A percentile compares a stretch with the other conserved stretches of the same genome.
Evolutionary conservation across 768 basidiomycete genomes (phyloP).

Genomic region (Neoboletus subvelutipes): DNA sequence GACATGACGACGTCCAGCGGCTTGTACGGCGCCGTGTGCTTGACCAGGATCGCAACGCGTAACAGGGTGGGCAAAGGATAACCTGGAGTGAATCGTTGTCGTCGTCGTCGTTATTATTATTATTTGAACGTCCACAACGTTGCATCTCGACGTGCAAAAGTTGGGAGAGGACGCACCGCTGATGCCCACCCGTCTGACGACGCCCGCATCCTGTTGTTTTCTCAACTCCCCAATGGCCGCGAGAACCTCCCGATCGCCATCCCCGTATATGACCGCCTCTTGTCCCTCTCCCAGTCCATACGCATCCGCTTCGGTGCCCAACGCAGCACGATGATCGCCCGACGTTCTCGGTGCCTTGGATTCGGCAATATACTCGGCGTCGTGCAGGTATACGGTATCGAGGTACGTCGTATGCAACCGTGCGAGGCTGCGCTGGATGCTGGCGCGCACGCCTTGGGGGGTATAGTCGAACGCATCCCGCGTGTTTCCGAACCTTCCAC

Average conservation of each 20-base stretch:
- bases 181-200: slow-evolving; percentile 74
- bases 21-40: slow-evolving; percentile 60
- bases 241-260: slow-evolving; percentile 72
- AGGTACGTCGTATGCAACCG: slow-evolving; percentile 76
- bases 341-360: slow-evolving; percentile 45
- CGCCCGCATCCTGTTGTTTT: slow-evolving; percentile 68
- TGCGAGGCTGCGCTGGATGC: slow-evolving; percentile 62
- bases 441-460: slow-evolving; percentile 60
- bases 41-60: slow-evolving; percentile 73
- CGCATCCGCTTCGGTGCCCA: slow-evolving; percentile 49
- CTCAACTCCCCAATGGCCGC: slow-evolving; percentile 65
- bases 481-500: slow-evolving; percentile 67
- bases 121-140: background rate
- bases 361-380: slow-evolving; percentile 75
- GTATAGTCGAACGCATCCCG: slow-evolving; percentile 69
- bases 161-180: slow-evolving; percentile 50
- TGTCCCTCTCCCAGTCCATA: slow-evolving; percentile 67
- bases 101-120: background rate
- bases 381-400: slow-evolving; percentile 81
- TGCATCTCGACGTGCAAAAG: background rate
- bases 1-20: slow-evolving; percentile 79
- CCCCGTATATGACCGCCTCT: slow-evolving; percentile 56
- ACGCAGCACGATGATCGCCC: slow-evolving; percentile 57
- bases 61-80: slow-evolving; percentile 83
- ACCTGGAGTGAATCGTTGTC: slow-evolving; percentile 41